Evolutionary conservation across 371 early-diverging fungal species (phyloP).

Genomic region (Mortierella polycephala): DNA sequence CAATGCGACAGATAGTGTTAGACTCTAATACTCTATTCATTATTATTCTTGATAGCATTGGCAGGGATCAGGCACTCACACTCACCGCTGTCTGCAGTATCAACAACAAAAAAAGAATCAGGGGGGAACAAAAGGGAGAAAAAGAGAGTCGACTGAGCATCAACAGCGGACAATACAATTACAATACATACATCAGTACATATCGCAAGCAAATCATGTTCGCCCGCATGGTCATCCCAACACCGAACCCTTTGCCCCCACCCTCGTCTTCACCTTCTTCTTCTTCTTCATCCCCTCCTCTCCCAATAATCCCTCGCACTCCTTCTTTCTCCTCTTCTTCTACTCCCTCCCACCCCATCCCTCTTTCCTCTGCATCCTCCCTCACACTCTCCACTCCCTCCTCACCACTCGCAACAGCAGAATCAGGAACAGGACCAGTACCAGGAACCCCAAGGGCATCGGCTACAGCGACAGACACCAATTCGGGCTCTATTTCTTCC

Average conservation of each 20-base stretch:
- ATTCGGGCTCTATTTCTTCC: constrained; percentile 5
- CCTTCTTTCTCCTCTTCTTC: background rate
- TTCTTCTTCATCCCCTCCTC: constrained; percentile 3
- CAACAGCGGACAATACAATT: too few relatives aligned
- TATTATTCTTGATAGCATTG: too few relatives aligned
- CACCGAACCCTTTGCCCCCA: constrained; percentile 13
- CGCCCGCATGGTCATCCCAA: constrained; percentile 8
- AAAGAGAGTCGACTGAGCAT: too few relatives aligned
- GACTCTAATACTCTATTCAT: too few relatives aligned
- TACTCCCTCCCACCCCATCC: background rate
- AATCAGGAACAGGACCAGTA: background rate
- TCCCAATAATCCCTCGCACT: background rate
- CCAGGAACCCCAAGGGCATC: background rate
- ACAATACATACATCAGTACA: too few relatives aligned
- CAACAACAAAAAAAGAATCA: too few relatives aligned
- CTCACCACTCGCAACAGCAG: background rate
- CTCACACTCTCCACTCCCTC: background rate
- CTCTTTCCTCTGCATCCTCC: background rate
- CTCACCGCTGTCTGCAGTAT: too few relatives aligned
- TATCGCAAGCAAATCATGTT: background rate
- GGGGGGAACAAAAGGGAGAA: too few relatives aligned
- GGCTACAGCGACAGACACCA: background rate
- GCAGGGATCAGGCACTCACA: too few relatives aligned
- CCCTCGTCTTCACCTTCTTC: background rate
- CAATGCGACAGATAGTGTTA: too few relatives aligned